Evolutionary conservation across 768 basidiomycete species (phyloP).

Genomic region (Holtermanniella nyarrowii): DNA sequence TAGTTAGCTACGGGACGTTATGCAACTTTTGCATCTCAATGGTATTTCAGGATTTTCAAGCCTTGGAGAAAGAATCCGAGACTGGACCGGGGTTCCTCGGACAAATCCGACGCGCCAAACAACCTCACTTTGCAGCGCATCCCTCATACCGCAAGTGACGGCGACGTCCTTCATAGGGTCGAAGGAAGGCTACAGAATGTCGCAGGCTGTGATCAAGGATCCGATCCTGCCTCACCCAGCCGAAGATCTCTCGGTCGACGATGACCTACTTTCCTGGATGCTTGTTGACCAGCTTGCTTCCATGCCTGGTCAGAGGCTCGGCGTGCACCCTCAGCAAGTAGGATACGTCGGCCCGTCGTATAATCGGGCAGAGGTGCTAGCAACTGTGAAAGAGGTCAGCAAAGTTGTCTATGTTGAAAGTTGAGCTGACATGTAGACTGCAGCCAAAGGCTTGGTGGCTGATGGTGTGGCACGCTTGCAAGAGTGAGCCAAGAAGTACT

Average conservation of each 20-base stretch:
- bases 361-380: slow-evolving; percentile 31
- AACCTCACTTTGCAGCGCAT: no score
- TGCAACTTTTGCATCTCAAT: no score
- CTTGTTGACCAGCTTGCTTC: slow-evolving; percentile 38
- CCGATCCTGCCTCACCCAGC: slow-evolving; percentile 26
- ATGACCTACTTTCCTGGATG: slow-evolving; percentile 37
- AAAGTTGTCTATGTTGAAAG: not conserved
- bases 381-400: slow-evolving; percentile 31
- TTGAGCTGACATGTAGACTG: not conserved
- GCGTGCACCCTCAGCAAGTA: slow-evolving; percentile 37
- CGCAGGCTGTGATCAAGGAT: no score
- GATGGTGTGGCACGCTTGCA: slow-evolving; percentile 11
- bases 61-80: no score
- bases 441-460: not conserved
- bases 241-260: slow-evolving; percentile 34
- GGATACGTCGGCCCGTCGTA: slow-evolving; percentile 32
- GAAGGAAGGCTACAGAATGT: no score
- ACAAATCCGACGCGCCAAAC: no score
- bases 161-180: not conserved
- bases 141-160: no score
- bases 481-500: slow-evolving; percentile 19
- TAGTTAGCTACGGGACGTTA: not conserved
- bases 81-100: no score
- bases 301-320: slow-evolving; percentile 29
- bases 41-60: no score